phyloP scores from a whole-genome alignment of 352 stramenopile species.

The Phytophthora cryptogea region DNA sequence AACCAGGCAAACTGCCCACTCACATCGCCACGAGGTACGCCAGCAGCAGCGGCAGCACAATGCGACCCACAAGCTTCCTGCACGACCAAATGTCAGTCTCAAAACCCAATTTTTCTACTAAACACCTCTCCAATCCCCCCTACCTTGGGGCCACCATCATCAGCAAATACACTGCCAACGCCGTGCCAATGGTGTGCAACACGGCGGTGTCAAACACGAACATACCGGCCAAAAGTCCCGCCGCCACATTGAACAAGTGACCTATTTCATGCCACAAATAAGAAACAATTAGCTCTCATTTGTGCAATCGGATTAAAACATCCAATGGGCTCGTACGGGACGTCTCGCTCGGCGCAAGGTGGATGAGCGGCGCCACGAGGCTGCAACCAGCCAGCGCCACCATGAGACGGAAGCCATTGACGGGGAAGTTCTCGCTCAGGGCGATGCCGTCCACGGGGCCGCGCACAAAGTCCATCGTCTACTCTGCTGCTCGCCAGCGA shows the following conservation, averaged over 20 bases:
- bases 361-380: constrained; percentile 68
- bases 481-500: constrained; percentile 13
- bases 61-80: constrained; percentile 67
- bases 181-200: constrained; percentile 71
- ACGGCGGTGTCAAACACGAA: constrained; percentile 86
- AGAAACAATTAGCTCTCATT: neutral
- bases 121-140: neutral
- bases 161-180: constrained; percentile 65
- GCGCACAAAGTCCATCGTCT: constrained; percentile 62
- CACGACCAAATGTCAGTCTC: constrained; percentile 11
- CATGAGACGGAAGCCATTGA: constrained; percentile 81
- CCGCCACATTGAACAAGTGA: constrained; percentile 71
- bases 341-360: constrained; percentile 58
- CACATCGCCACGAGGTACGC: constrained; percentile 73
- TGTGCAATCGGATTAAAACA: neutral
- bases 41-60: constrained; percentile 65
- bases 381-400: constrained; percentile 68
- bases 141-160: constrained; percentile 71
- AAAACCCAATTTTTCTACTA: constrained; percentile 3
- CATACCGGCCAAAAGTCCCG: constrained; percentile 62
- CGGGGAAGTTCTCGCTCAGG: constrained; percentile 70
- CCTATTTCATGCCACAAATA: constrained; percentile 32
- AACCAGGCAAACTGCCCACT: constrained; percentile 2
- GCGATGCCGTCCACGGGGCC: constrained; percentile 71
- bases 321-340: constrained; percentile 46